Base-by-base conservation (phyloP, 805 yeast genomes). In the Kluyveromyces nonfermentans region DNA sequence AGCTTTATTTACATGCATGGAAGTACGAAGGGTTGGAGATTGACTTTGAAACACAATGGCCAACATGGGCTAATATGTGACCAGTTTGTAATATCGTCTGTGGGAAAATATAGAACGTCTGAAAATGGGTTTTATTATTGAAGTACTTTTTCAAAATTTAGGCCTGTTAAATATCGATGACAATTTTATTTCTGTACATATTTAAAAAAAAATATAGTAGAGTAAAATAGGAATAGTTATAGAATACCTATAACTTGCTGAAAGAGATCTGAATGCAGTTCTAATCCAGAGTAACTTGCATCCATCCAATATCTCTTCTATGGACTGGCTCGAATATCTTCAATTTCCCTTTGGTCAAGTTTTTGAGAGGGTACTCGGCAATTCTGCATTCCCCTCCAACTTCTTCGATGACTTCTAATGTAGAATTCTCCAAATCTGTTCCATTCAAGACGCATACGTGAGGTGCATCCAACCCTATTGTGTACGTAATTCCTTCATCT, bases 311-410 rank as follows among this genome's bases (percentile, higher is more conserved):
- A 54, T 73, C 80, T 31, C 75, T 78, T 48, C 86, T 75, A 10
- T 85, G 85, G 28, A 88, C 82, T 6, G 77, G 76, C 56, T 97
- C 76, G 64, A 80, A 93, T 4, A 89, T 85, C 50, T 85, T 74
- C 10, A 90, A 67, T 53, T 78, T 79, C 4, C 98, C 98, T 46
- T 77, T 69, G 57, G 76, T 80, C 75, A 90, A 72, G 46, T 86
- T 94, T 2, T 75, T 68, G 3, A 89, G 60, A 53, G 78, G 78
- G 60, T 82, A 84, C 35, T 83, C 73, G 36, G 77, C 80, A 45
- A 73, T 74, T 46, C 68, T 74, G 33, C 83, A 70, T 42, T 71
- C 72, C 1, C 82, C 82, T 31, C 71, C 74, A 31, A 52, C 56
- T 45, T 69, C 70, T 53, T 81, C 89, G 49, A 82, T 67, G 5